phyloP scores from a whole-genome alignment of 2,329 filamentous ascomycete species.

The Venturia oleaginea region DNA sequence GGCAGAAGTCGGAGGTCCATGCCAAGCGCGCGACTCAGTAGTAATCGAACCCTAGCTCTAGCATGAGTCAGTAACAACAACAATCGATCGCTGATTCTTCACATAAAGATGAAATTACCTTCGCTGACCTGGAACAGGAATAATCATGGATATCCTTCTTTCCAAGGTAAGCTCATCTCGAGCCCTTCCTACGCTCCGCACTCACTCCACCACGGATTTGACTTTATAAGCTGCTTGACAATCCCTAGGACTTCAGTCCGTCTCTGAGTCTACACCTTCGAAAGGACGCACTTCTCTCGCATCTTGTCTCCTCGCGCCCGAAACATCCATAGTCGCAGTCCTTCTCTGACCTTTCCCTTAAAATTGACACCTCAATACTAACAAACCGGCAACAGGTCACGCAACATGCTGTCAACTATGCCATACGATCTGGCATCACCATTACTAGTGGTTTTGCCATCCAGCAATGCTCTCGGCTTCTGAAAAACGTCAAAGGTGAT shows the following conservation, averaged over 20 bases:
- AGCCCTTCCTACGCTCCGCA: no score
- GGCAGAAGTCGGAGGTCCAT: not conserved
- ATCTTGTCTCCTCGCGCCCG: not conserved
- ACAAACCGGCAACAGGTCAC: conserved; percentile 41
- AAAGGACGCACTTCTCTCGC: no score
- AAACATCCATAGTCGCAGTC: no score
- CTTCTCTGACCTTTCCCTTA: no score
- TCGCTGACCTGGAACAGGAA: conserved; percentile 3
- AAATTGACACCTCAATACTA: not conserved
- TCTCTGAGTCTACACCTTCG: no score
- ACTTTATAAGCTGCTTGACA: not conserved
- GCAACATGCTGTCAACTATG: conserved; percentile 83
- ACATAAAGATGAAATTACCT: not conserved
- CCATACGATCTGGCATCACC: conserved; percentile 73
- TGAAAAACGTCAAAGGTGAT: conserved; percentile 66
- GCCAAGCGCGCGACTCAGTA: no score
- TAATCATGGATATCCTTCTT: conserved; percentile 62
- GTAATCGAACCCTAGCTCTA: no score
- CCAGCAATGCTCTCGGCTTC: conserved; percentile 65
- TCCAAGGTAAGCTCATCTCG: conserved; percentile 40
- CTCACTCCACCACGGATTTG: not conserved
- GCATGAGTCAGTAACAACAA: no score
- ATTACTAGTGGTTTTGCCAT: conserved; percentile 82
- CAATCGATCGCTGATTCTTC: not conserved
- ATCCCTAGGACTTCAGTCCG: not conserved